phyloP scores from a whole-genome alignment of 805 yeast genomes.

The Teunomyces gatunensis region DNA sequence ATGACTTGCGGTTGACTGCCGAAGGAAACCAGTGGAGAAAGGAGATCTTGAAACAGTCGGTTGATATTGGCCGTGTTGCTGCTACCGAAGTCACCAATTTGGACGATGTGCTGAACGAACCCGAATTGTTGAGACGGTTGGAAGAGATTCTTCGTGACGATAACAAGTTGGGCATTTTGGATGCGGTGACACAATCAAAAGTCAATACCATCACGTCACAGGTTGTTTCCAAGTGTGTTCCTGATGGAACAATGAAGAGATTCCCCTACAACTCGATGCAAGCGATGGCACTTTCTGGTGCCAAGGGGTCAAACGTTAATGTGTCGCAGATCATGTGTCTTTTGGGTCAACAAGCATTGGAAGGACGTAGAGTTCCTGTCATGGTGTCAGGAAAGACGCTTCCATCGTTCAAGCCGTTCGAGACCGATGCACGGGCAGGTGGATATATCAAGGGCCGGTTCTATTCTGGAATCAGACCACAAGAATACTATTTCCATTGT shows the following conservation, averaged over 20 bases:
- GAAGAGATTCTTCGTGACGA: constrained; percentile 96
- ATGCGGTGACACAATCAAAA: constrained; percentile 92
- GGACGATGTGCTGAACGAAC: constrained; percentile 47
- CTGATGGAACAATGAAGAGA: constrained; percentile 91
- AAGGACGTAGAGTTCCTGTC: constrained; percentile 98
- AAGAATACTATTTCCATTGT: constrained; percentile 99
- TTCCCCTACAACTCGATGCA: constrained; percentile 98
- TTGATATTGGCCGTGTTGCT: constrained; percentile 83
- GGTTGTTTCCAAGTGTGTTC: constrained; percentile 92
- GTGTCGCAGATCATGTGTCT: constrained; percentile 99
- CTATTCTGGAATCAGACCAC: constrained; percentile 97
- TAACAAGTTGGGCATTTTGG: constrained; percentile 85
- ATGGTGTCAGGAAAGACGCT: constrained; percentile 98
- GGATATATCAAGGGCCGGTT: constrained; percentile 96
- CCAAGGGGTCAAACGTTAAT: constrained; percentile 97
- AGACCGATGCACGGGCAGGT: constrained; percentile 97
- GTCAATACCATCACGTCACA: constrained; percentile 91
- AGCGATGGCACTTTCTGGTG: constrained; percentile 98
- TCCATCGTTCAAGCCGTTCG: constrained; percentile 95
- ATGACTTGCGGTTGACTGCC: constrained; percentile 85
- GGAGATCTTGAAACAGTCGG: constrained; percentile 73
- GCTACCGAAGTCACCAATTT: constrained; percentile 93
- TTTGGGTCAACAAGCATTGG: constrained; percentile 97
- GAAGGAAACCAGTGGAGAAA: constrained; percentile 90
- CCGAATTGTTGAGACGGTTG: constrained; percentile 80